Evolutionary conservation across 208 protist species (phyloP).

Genomic region (Acanthamoeba healyi): DNA sequence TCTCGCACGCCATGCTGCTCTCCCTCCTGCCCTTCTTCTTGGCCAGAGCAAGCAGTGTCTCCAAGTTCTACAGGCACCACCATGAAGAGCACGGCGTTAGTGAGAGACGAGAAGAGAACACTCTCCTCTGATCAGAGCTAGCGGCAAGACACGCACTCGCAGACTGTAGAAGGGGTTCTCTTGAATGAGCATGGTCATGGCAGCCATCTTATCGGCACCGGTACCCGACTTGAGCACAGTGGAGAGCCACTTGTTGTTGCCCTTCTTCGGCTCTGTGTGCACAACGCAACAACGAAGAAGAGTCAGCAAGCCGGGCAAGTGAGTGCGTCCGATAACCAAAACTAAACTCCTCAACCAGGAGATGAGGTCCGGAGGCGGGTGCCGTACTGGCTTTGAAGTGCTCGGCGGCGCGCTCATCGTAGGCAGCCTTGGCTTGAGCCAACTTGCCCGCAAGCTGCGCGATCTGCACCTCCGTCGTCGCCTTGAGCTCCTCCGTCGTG

Average conservation of each 20-base stretch:
- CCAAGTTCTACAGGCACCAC: background rate
- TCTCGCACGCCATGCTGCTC: slow-evolving; percentile 63
- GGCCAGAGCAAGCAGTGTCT: slow-evolving; percentile 63
- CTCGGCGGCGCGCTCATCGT: slow-evolving; percentile 17
- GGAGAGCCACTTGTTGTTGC: slow-evolving; percentile 68
- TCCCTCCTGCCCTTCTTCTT: slow-evolving; percentile 76
- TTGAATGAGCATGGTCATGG: slow-evolving; percentile 75
- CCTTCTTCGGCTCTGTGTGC: slow-evolving; percentile 46
- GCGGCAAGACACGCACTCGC: slow-evolving; percentile 5
- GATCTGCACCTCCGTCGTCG: background rate
- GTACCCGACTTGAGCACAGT: slow-evolving; percentile 79
- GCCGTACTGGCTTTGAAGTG: slow-evolving; percentile 47
- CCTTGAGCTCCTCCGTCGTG: background rate
- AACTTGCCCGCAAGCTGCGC: background rate
- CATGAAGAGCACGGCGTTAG: too few species aligned
- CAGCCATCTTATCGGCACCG: slow-evolving; percentile 75
- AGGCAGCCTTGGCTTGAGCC: slow-evolving; percentile 41
- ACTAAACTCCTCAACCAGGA: too few species aligned
- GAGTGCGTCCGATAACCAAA: too few species aligned
- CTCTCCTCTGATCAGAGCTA: too few species aligned
- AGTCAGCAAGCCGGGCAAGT: too few species aligned
- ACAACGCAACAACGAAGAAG: too few species aligned
- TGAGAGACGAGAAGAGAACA: background rate
- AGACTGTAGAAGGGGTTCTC: slow-evolving; percentile 50
- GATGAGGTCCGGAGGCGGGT: background rate